Conservation (phyloP, 2,329 filamentous ascomycete genomes). For the Penicillium brevicompactum region DNA sequence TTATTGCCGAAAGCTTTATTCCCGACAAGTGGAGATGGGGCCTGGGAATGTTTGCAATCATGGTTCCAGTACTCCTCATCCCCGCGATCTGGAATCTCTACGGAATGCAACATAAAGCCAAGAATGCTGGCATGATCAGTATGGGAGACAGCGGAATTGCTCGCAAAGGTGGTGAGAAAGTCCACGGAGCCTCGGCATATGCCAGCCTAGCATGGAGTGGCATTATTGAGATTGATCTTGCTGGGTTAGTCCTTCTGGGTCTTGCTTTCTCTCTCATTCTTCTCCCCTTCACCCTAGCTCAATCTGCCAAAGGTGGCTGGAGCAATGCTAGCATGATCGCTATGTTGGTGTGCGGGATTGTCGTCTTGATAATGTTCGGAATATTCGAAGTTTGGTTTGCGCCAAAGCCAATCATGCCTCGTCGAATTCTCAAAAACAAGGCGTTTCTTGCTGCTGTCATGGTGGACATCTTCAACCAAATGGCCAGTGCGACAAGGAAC, state of each 20-base stretch:
- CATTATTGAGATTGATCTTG: slow-evolving; percentile 59
- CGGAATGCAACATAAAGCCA: slow-evolving; percentile 11
- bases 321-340: slow-evolving; percentile 50
- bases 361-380: slow-evolving; percentile 55
- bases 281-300: slow-evolving; percentile 63
- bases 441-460: slow-evolving; percentile 15
- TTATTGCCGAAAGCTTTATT: slow-evolving; percentile 43
- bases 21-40: slow-evolving; percentile 59
- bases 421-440: slow-evolving; percentile 31
- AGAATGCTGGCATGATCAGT: slow-evolving; percentile 36
- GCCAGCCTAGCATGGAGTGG: slow-evolving; percentile 48
- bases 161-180: slow-evolving; percentile 8
- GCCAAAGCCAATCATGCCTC: slow-evolving; percentile 47
- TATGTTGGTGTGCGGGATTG: slow-evolving; percentile 56
- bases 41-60: slow-evolving; percentile 61
- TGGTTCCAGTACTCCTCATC: slow-evolving; percentile 56
- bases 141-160: background rate
- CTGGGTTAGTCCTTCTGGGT: slow-evolving; percentile 20
- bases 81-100: slow-evolving; percentile 32
- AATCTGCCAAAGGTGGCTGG: slow-evolving; percentile 44
- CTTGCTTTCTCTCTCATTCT: slow-evolving; percentile 45
- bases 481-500: slow-evolving; percentile 23
- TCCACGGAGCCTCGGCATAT: slow-evolving; percentile 13
- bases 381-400: slow-evolving; percentile 57
- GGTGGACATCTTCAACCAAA: slow-evolving; percentile 23